phyloP scores from a whole-genome alignment of 192 early-diverging fungal genomes.

The Backusella australiensis region DNA sequence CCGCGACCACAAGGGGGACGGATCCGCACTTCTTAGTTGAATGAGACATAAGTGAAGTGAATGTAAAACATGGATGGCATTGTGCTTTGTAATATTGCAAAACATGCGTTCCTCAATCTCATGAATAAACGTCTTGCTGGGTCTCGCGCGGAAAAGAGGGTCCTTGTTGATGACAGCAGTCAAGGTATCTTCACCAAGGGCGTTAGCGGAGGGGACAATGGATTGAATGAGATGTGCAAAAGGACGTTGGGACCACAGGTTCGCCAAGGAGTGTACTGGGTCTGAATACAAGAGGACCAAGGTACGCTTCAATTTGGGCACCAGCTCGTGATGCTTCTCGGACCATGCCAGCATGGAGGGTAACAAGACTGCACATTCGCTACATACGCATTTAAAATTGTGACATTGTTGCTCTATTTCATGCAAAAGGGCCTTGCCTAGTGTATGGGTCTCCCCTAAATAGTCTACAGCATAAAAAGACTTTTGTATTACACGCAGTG shows the following conservation, averaged over 20 bases:
- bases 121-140: constrained; percentile 2
- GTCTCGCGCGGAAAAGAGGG: background rate
- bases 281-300: constrained; percentile 20
- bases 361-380: constrained; percentile 27
- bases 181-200: background rate
- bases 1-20: constrained; percentile 24
- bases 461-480: constrained; percentile 29
- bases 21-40: constrained; percentile 27
- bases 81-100: constrained; percentile 23
- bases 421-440: constrained; percentile 11
- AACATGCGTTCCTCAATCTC: constrained; percentile 14
- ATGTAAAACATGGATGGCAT: constrained; percentile 33
- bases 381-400: constrained; percentile 30
- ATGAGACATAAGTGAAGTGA: constrained; percentile 31
- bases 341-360: constrained; percentile 34
- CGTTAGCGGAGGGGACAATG: background rate
- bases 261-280: background rate
- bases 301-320: background rate
- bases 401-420: constrained; percentile 21
- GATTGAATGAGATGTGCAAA: constrained; percentile 24
- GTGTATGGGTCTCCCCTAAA: constrained; percentile 14
- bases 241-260: constrained; percentile 25
- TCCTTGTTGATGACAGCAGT: background rate
- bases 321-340: constrained; percentile 3
- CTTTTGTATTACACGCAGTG: constrained; percentile 26